Base-by-base conservation (phyloP, 2,329 filamentous ascomycete species). In the Aspergillus pseudotamarii region DNA sequence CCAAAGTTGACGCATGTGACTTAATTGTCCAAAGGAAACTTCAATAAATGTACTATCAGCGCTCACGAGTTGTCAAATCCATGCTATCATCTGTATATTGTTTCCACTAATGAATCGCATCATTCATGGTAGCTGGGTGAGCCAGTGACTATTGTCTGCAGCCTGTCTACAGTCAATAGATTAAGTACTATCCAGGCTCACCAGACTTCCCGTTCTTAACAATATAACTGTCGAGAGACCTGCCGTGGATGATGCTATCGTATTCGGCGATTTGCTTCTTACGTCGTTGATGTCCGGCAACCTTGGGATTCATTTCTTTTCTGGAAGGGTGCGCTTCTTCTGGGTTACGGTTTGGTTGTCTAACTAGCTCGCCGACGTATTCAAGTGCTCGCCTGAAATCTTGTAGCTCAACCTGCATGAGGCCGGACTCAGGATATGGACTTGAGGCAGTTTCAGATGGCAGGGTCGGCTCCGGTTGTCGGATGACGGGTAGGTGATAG, bases 361-460 rank as follows among this genome's bases (percentile, higher is more conserved):
- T 71, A 34, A 84, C 77, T 11, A 85, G 73, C 48, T 82, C 78
- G 48, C 81, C 80, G 1, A 87, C 85, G 30, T 85, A 81, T 57
- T 83, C 80, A 56, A 86, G 82, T 0, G 84, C 84, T 21, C 81
- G 77, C 36, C 83, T 76, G 23, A 88, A 74, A 55, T 83, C 81
- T 16, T 81, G 73, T 43, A 88, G 85, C 63, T 84, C 82, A 28
- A 78, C 75, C 62, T 81, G 77, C 77, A 84, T 80, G 19, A 77
- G 72, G 30, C 69, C 72, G 57, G 85, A 81, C 58, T 83, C 79
- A 60, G 80, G 76, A 50, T 84, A 73, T 32, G 36, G 51, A 60
- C 67, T 51, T 26, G 67, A 58, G 56, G 60, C 58, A 30, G 60
- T 50, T 41, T 63, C 41, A 21, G 43, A 57, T 5, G 63, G 51